Base-by-base conservation (phyloP, 2,329 filamentous ascomycete species). In the Scedosporium apiospermum region DNA sequence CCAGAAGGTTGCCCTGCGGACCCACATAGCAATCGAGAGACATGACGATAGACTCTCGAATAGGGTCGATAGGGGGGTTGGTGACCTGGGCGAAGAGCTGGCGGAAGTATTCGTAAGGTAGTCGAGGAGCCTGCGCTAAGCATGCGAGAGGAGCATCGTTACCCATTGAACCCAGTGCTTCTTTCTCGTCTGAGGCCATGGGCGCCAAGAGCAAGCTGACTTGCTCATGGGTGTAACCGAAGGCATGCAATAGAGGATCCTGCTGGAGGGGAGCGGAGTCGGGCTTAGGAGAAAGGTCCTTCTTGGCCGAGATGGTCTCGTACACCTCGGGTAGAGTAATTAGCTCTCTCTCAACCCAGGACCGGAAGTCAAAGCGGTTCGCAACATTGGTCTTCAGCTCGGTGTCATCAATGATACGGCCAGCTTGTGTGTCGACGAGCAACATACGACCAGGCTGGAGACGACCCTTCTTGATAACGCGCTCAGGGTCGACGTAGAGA, bases 11-110 rank as follows among this genome's bases (percentile, higher is more conserved):
- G 64, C 93, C 93, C 76, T 98, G 93, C 57, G 93, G 93, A 58
- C 93, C 93, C 68, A 98, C 90, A 72, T 97, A 98, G 70, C 93
- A 96, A 73, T 96, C 93, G 49, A 98, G 79, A 63, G 93, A 97
- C 93, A 98, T 98, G 75, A 98, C 93, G 70, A 97, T 95, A 30
- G 93, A 93, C 81, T 98, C 93, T 75, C 93, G 85, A 69, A 98
- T 98, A 38, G 93, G 93, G 72, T 98, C 93, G 71, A 98, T 98
- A 14, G 93, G 93, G 68, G 93, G 93, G 76, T 98, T 98, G 65
- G 93, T 98, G 74, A 98, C 93, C 78, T 98, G 93, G 9, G 93
- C 93, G 74, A 98, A 98, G 53, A 98, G 87, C 79, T 98, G 91
- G 66, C 93, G 88, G 88, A 98, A 98, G 78, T 98, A 98, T 75